phyloP scores from a whole-genome alignment of 257 asterid species.

The Solanum gracilifrons region DNA sequence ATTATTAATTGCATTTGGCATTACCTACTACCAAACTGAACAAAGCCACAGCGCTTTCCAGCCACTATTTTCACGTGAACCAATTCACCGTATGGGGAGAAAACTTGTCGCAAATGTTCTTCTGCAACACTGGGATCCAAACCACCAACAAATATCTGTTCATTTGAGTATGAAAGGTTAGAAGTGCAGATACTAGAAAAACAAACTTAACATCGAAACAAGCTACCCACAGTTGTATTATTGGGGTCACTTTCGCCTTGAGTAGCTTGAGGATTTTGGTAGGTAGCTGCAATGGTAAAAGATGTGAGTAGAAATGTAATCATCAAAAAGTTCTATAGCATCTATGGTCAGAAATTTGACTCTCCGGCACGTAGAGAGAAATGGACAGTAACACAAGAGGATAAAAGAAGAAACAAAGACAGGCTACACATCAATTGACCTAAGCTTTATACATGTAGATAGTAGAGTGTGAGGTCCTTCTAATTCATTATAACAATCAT shows the following conservation, averaged over 20 bases:
- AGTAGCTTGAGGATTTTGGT: constrained; percentile 51
- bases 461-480: not conserved
- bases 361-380: not conserved
- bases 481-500: not conserved
- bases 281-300: constrained; percentile 51
- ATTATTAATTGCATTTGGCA: not conserved
- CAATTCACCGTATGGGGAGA: constrained; percentile 67
- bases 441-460: not conserved
- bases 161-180: not conserved
- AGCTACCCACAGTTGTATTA: constrained; percentile 76
- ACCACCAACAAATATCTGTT: constrained; percentile 89
- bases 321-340: not conserved
- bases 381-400: not conserved
- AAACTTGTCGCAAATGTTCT: constrained; percentile 70
- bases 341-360: not conserved
- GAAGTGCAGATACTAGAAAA: not conserved
- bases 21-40: constrained; percentile 78
- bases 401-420: not conserved
- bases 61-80: constrained; percentile 78
- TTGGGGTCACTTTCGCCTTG: constrained; percentile 86
- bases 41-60: constrained; percentile 93
- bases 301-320: constrained; percentile 4
- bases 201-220: not conserved
- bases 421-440: not conserved
- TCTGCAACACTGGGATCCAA: constrained; percentile 71